These are phyloP conservation scores for Hippophae rhamnoides DNA, from an alignment of 306 rosid species.

Conservation along the genomic window DNA sequence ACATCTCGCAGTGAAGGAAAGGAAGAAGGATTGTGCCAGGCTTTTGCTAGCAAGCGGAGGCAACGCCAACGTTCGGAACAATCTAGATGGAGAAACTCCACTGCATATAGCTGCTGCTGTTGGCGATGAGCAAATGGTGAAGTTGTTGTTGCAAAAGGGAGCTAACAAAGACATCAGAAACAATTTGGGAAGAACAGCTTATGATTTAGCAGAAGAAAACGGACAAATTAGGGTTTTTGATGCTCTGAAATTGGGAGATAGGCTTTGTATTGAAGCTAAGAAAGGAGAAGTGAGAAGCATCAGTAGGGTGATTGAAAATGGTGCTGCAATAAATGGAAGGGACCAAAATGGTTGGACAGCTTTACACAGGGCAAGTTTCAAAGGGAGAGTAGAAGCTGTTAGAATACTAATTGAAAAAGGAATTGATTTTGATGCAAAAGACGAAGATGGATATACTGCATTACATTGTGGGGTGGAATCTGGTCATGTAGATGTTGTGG, in stretches of 20 bases:
- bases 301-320: slow-evolving; percentile 40
- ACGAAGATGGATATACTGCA: slow-evolving; percentile 76
- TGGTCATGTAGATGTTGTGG: slow-evolving; percentile 50
- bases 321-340: slow-evolving; percentile 50
- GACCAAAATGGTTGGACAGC: slow-evolving; percentile 85
- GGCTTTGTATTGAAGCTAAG: slow-evolving; percentile 45
- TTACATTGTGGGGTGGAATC: slow-evolving; percentile 67
- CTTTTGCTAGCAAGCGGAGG: slow-evolving; percentile 58
- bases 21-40: slow-evolving; percentile 46
- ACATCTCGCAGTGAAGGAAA: slow-evolving; percentile 55
- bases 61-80: slow-evolving; percentile 25
- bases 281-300: slow-evolving; percentile 60
- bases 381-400: slow-evolving; percentile 43
- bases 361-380: slow-evolving; percentile 66
- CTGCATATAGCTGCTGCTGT: slow-evolving; percentile 51
- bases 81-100: slow-evolving; percentile 50
- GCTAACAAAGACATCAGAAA: slow-evolving; percentile 59
- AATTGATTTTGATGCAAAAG: slow-evolving; percentile 54
- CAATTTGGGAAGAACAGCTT: slow-evolving; percentile 39
- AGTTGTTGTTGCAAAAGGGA: slow-evolving; percentile 55
- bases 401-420: slow-evolving; percentile 47
- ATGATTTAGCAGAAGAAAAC: slow-evolving; percentile 52
- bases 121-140: slow-evolving; percentile 67
- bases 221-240: slow-evolving; percentile 53
- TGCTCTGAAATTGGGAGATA: slow-evolving; percentile 54